A percentile compares a stretch with the other conserved stretches of the same genome.
phyloP scores from a whole-genome alignment of 805 yeast genomes.

The Zygosaccharomyces pseudorouxii region DNA sequence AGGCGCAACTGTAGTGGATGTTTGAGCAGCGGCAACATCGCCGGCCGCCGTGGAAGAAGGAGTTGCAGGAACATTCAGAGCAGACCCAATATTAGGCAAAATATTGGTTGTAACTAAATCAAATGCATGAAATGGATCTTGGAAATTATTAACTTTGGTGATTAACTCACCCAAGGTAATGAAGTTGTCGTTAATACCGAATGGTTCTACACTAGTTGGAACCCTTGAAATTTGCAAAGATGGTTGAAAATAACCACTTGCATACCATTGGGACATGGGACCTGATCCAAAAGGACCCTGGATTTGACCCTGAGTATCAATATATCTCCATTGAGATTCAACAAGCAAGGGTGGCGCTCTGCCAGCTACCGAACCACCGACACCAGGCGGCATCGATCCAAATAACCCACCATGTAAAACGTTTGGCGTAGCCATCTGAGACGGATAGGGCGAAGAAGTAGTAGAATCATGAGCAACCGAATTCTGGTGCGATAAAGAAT shows the following conservation, averaged over 20 bases:
- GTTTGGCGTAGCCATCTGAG: slow-evolving; percentile 12
- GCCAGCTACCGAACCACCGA: slow-evolving; percentile 1
- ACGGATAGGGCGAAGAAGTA: slow-evolving; percentile 13
- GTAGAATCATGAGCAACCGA: slow-evolving; percentile 8
- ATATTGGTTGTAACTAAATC: slow-evolving; percentile 14
- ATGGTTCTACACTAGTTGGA: slow-evolving; percentile 25
- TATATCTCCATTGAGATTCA: slow-evolving; percentile 64
- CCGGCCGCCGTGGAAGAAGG: neutral
- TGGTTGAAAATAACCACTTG: slow-evolving; percentile 54
- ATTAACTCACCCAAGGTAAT: slow-evolving; percentile 27
- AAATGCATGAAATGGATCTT: slow-evolving; percentile 27
- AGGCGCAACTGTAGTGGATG: neutral
- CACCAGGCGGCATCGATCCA: slow-evolving; percentile 1
- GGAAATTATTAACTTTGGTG: slow-evolving; percentile 21
- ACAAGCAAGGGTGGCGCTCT: slow-evolving; percentile 28
- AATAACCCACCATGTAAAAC: slow-evolving; percentile 5
- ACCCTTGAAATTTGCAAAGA: slow-evolving; percentile 54
- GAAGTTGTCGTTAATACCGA: slow-evolving; percentile 26
- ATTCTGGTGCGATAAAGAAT: neutral
- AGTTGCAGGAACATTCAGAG: neutral
- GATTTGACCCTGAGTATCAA: slow-evolving; percentile 61
- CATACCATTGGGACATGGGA: slow-evolving; percentile 77
- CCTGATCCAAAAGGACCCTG: slow-evolving; percentile 84
- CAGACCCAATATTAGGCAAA: slow-evolving; percentile 1
- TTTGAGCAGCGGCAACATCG: neutral